These are phyloP conservation scores for Mucor velutinosus DNA, from an alignment of 371 early-diverging fungal genomes.

Conservation along the genomic window DNA sequence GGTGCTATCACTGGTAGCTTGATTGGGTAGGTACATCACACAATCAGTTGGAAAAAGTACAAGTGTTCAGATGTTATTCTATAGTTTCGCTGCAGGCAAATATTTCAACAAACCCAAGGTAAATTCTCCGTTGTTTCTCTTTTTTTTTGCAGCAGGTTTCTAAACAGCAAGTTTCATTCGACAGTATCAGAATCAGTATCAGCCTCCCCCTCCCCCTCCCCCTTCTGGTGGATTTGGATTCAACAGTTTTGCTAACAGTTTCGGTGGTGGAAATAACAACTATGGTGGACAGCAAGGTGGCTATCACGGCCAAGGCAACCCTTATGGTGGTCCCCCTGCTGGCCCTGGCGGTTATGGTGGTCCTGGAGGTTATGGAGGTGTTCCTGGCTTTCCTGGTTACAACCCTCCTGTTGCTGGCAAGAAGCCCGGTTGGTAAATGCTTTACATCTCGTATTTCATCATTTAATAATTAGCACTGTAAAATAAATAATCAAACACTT, in stretches of 20 bases:
- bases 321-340: neutral
- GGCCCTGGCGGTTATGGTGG: neutral
- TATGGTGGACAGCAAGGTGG: neutral
- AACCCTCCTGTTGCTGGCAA: neutral
- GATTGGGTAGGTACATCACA: conserved; percentile 13
- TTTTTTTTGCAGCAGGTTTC: neutral
- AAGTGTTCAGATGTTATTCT: neutral
- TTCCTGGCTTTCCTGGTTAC: neutral
- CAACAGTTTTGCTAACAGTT: neutral
- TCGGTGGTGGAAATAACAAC: neutral
- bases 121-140: neutral
- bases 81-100: conserved; percentile 26
- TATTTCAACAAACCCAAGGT: conserved; percentile 5
- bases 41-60: neutral
- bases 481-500: neutral
- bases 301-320: neutral
- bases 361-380: conserved; percentile 1
- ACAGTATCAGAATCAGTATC: neutral
- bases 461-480: too few relatives aligned
- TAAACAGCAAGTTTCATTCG: neutral
- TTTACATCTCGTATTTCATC: too few relatives aligned
- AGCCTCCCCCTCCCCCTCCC: neutral
- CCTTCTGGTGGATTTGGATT: neutral
- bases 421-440: neutral
- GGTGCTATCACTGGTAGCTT: conserved; percentile 24